These are phyloP conservation scores for Ustilago tritici DNA, from an alignment of 1,284 basidiomycete genomes.

Conservation along the genomic window DNA sequence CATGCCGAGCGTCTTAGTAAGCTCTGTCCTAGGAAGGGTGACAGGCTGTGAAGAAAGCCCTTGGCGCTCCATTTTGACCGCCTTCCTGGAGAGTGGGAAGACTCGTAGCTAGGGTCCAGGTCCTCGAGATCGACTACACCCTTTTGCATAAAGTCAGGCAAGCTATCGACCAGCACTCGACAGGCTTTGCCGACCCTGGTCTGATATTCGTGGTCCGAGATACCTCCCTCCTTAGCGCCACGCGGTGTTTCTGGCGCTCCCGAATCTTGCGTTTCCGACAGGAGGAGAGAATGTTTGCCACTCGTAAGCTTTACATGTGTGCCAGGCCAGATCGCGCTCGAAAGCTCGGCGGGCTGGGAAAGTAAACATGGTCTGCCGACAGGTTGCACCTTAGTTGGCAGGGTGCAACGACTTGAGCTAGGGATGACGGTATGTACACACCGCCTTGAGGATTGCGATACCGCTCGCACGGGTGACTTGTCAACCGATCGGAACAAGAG, in stretches of 20 bases:
- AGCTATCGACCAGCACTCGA: slow-evolving; percentile 43
- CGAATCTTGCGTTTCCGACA: slow-evolving; percentile 6
- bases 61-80: slow-evolving; percentile 18
- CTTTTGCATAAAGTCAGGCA: slow-evolving; percentile 52
- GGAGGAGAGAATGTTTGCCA: slow-evolving; percentile 1
- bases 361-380: neutral
- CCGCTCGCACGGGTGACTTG: slow-evolving; percentile 6
- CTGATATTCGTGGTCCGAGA: slow-evolving; percentile 57
- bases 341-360: neutral
- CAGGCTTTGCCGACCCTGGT: slow-evolving; percentile 52
- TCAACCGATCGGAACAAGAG: slow-evolving; percentile 14
- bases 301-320: neutral
- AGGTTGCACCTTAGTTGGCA: neutral
- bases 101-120: slow-evolving; percentile 20
- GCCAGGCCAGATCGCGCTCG: neutral
- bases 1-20: slow-evolving; percentile 24
- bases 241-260: neutral
- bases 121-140: slow-evolving; percentile 51
- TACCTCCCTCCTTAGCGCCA: neutral
- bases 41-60: slow-evolving; percentile 25
- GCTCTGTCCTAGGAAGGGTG: slow-evolving; percentile 44
- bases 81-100: slow-evolving; percentile 1
- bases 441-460: slow-evolving; percentile 3
- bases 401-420: neutral
- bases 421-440: neutral